Base-by-base conservation (phyloP, 176 grass and related monocot species). In the Carex parvula region DNA sequence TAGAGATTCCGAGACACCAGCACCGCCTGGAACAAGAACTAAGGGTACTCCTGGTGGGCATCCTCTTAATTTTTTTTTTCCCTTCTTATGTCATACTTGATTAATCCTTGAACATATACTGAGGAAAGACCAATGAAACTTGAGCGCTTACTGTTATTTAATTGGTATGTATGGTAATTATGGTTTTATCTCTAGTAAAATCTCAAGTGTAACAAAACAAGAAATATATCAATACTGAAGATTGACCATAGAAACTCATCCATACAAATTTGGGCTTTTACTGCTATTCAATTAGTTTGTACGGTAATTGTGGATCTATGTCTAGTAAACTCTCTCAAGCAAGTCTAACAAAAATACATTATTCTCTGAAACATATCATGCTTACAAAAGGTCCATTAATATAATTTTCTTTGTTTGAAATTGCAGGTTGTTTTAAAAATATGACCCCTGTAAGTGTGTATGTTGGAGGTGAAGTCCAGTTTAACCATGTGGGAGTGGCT, bases 401-500 rank as follows among this genome's bases (percentile, higher is more conserved):
- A 14, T n/a, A 10, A 70, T 44, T 44, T 70, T 70, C 6, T 70
- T 70, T 18, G 14, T 41, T 70, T 70, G 64, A 68, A 16, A 68
- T 33, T 37, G 32, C 32, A 68, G 64, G 56, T 59, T 59, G 56
- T 59, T 59, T 70, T 35, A 16, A 2, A n/a, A 70, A 70, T 42
- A 70, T 2, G 7, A 70, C 42, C 67, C 67, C 67, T 70, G 67
- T 44, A 8, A 70, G 67, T 70, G 67, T 70, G 67, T 70, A 70
- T 42, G 17, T 17, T 70, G 67, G 67, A n/a, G 67, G 67, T 70
- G 67, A 70, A 70, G 67, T 70, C 15, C 15, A 3, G 17, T 42
- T 42, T 41, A 42, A 70, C 37, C 67, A 70, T 35, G 18, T 70
- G 67, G 67, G 67, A 41, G 67, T 17, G n/a, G 16, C 6, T 17